A percentile compares a stretch with the other conserved stretches of the same genome.
These are phyloP conservation scores for Solanum ahanhuiri DNA, from an alignment of 257 asterid species.

Conservation along the genomic window DNA sequence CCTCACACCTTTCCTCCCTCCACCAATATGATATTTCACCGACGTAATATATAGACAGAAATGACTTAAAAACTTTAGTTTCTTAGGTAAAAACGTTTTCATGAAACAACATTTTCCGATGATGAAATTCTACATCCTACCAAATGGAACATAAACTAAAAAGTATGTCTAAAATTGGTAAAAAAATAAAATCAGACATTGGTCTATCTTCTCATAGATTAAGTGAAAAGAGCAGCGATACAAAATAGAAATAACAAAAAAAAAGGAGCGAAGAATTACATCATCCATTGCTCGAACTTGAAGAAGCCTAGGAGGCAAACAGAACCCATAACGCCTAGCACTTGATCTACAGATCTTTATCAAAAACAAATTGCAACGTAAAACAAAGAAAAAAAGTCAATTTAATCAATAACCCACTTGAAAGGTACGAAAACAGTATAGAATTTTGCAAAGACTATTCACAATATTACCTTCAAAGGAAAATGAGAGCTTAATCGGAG, in stretches of 20 bases:
- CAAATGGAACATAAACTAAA: neutral
- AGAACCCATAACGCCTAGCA: conserved; percentile 21
- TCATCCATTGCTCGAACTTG: conserved; percentile 50
- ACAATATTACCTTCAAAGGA: conserved; percentile 33
- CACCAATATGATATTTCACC: neutral
- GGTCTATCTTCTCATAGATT: neutral
- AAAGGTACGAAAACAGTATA: neutral
- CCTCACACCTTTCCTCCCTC: neutral
- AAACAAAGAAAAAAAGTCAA: neutral
- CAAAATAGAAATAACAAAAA: neutral
- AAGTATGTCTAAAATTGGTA: neutral
- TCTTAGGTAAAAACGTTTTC: neutral
- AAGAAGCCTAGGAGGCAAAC: conserved; percentile 20
- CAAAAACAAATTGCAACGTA: conserved; percentile 3
- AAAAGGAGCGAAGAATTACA: conserved; percentile 17
- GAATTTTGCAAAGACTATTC: neutral
- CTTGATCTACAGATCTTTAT: conserved; percentile 30
- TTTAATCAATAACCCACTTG: neutral
- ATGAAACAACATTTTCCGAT: neutral
- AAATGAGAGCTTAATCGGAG: conserved; percentile 1
- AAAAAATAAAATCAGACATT: neutral
- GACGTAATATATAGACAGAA: neutral
- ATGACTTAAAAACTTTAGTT: neutral
- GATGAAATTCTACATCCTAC: neutral
- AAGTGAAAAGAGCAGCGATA: neutral